phyloP scores from a whole-genome alignment of 306 rosid species.

The Echinosophora koreensis region DNA sequence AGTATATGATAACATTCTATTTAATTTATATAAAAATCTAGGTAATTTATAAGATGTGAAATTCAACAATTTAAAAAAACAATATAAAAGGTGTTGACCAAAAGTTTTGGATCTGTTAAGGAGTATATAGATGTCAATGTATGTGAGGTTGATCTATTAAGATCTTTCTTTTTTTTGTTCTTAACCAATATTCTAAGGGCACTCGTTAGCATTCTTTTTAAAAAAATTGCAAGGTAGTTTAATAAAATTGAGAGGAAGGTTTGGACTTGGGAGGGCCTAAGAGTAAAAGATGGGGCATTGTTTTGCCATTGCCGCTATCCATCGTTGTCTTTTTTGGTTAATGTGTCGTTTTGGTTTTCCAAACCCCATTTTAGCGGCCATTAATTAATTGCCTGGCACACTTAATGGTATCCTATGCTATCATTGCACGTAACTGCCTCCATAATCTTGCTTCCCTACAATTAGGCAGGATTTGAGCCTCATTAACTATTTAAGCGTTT shows the following conservation, averaged over 20 bases:
- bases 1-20: too few species aligned
- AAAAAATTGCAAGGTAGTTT: too few species aligned
- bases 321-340: conserved; percentile 25
- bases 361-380: conserved; percentile 29
- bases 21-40: too few species aligned
- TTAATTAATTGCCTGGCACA: background rate
- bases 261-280: background rate
- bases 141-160: background rate
- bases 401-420: conserved; percentile 4
- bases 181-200: too few species aligned
- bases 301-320: conserved; percentile 37
- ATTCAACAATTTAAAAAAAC: too few species aligned
- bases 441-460: conserved; percentile 8
- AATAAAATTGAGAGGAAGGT: background rate
- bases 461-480: conserved; percentile 13
- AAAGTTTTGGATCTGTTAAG: background rate
- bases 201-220: too few species aligned
- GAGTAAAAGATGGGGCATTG: conserved; percentile 14
- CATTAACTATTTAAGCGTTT: too few species aligned
- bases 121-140: background rate
- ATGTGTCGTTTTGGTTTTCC: conserved; percentile 49
- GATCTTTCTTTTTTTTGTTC: too few species aligned
- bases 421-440: conserved; percentile 37
- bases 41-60: too few species aligned
- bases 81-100: background rate